These are phyloP conservation scores for Xylaria sp. DNA, from an alignment of 2,329 filamentous ascomycete species.

Conservation along the genomic window DNA sequence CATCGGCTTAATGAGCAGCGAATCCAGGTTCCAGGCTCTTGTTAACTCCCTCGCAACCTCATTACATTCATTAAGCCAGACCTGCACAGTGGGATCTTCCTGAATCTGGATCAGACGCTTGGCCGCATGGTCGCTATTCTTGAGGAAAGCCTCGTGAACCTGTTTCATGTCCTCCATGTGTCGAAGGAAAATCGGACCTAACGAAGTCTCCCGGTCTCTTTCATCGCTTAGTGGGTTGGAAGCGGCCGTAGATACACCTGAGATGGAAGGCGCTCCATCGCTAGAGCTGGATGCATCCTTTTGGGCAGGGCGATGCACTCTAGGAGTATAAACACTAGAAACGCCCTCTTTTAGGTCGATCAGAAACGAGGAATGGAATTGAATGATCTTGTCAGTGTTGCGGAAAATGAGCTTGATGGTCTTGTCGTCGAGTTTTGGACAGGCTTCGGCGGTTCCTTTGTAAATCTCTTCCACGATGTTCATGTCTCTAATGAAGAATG, in stretches of 20 bases:
- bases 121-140: constrained; percentile 57
- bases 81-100: constrained; percentile 58
- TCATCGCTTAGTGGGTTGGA: constrained; percentile 43
- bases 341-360: constrained; percentile 75
- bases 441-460: constrained; percentile 82
- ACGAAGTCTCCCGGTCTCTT: constrained; percentile 47
- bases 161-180: constrained; percentile 57
- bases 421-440: constrained; percentile 70
- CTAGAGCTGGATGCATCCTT: constrained; percentile 40
- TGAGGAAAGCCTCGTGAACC: constrained; percentile 57
- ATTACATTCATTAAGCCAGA: constrained; percentile 92
- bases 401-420: constrained; percentile 89
- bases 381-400: constrained; percentile 85
- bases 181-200: constrained; percentile 50
- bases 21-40: constrained; percentile 89
- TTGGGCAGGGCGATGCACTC: constrained; percentile 39
- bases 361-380: constrained; percentile 76
- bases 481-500: constrained; percentile 89
- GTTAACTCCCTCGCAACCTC: constrained; percentile 89
- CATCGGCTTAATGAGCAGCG: constrained; percentile 93
- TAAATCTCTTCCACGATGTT: constrained; percentile 97
- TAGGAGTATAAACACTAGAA: constrained; percentile 70
- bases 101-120: constrained; percentile 59
- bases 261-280: constrained; percentile 31
- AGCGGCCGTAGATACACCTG: constrained; percentile 33